Evolutionary conservation across 1,284 basidiomycete genomes (phyloP), one percentile per base, ranked within the genome.

Genomic region (Ustilago trichophora): DNA sequence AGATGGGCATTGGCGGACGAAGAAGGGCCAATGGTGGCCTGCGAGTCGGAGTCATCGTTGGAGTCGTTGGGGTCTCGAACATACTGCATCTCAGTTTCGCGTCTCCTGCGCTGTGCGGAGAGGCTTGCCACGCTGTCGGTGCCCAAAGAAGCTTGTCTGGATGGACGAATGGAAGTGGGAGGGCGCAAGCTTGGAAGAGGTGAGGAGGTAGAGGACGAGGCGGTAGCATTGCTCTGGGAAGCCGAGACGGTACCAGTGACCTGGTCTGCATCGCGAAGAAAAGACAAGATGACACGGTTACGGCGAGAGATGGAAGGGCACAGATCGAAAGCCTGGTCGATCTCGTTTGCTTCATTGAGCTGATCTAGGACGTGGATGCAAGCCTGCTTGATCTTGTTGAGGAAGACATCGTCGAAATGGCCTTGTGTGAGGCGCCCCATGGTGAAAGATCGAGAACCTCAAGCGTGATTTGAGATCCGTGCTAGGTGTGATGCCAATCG

Each of bases 301-400:
- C 64, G 56, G 15, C 65, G 53, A 36, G 65, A 68, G 44, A 62
- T 48, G 41, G 58, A 63, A 33, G 58, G 54, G 41, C 58, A 68
- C 13, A 68, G 42, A 24, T 68, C 65, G 31, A 64, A 59, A 13
- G 59, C 65, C 26, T 60, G 54, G 4, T 62, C 50, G 31, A 72
- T 69, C 43, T 68, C 69, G 40, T 63, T 62, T 21, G 49, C 54
- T 8, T 59, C 40, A 37, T 72, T 72, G 38, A 72, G 58, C 50
- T 72, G 55, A 29, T 68, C 57, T 6, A 72, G 47, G 12, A 69
- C 60, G 26, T 65, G 59, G 18, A 64, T 37, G 43, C 65, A 63
- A 16, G 52, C 65, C 11, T 53, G 42, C 45, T 68, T 68, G 53
- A 63, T 27, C 50, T 72, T 72, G 54, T 58, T 50, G 47, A 68